phyloP scores from a whole-genome alignment of 1,284 basidiomycete species.

The Melanopsichium pennsylvanicum region DNA sequence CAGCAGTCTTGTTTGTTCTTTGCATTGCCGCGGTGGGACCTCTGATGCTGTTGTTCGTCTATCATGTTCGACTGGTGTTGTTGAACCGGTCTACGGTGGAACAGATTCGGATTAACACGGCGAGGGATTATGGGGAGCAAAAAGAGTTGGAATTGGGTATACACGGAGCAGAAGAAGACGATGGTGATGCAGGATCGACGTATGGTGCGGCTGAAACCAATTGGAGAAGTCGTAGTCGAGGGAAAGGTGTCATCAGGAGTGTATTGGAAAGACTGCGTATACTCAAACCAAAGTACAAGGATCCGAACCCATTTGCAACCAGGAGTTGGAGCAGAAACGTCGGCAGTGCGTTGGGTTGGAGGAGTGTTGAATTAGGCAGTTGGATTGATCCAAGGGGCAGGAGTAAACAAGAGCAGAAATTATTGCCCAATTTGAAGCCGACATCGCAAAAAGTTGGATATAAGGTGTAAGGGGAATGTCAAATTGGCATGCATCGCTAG shows the following conservation, averaged over 20 bases:
- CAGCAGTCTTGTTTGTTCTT: conserved; percentile 56
- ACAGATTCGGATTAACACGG: conserved; percentile 60
- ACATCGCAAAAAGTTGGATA: not conserved
- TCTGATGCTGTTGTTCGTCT: conserved; percentile 48
- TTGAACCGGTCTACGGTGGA: conserved; percentile 64
- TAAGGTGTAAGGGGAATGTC: not conserved
- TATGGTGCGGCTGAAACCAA: conserved; percentile 14
- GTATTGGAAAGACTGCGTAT: conserved; percentile 20
- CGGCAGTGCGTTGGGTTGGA: conserved; percentile 35
- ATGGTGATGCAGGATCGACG: conserved; percentile 9
- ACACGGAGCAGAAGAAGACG: no score
- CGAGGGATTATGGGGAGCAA: conserved; percentile 47
- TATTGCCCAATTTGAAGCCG: no score
- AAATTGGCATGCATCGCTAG: no score
- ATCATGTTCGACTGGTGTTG: conserved; percentile 56
- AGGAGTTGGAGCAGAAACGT: conserved; percentile 24
- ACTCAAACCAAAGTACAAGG: conserved; percentile 20
- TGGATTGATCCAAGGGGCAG: conserved; percentile 34
- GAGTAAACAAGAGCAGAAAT: not conserved
- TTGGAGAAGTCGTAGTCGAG: not conserved
- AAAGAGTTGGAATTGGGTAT: conserved; percentile 18
- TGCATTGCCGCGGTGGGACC: conserved; percentile 42
- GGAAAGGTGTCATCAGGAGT: not conserved
- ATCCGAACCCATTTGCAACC: conserved; percentile 55
- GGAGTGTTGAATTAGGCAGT: conserved; percentile 37